Base-by-base conservation (phyloP, 352 stramenopile species). In the Phytopythium ostracodes region DNA sequence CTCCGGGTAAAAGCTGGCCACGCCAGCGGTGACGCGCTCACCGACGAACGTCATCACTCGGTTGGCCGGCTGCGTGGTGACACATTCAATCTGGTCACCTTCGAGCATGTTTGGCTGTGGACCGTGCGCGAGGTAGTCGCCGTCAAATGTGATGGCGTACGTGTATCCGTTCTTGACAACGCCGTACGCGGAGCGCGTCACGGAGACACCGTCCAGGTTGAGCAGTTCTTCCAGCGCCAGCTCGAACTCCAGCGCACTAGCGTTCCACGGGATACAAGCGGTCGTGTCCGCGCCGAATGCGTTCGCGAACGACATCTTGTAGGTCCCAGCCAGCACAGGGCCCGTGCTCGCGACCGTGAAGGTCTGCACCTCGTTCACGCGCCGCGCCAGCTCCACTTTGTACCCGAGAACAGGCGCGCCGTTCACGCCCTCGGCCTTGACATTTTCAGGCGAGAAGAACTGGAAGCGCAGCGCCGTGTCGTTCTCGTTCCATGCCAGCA, bases 71-170 rank as follows among this genome's bases (percentile, higher is more conserved):
- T 75, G 64, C 14, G 69, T 76, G 0, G 66, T 22, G 8, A 67
- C 54, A 31, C 85, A 92, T 1, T 68, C 73, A 0, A 58, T 54
- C 25, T 81, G 67, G 38, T 75, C 70, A 5, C 68, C 84, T 4
- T 68, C 56, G 10, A 94, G 64, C 35, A 87, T 68, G 50, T 91
- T 77, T 0, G 70, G 49, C 59, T 94, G 82, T 11, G 61, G 44
- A 7, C 83, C 82, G 35, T 68, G 88, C 10, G 85, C 79, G 3
- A 93, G 64, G 62, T 86, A 82, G 52, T 62, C 60, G 29, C 83
- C 82, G 58, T 84, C 73, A 38, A 94, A 94, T n/a, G 73, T 73
- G 36, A 94, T 62, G 2, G 76, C 81, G 63, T 94, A 94, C 40
- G 89, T 73, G 59, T 76, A 92, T 17, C 81, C 82, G 42, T 84